Evolutionary conservation across 805 yeast species (phyloP), one percentile per base, ranked within the genome.

Genomic region (Pichia sporocuriosa): DNA sequence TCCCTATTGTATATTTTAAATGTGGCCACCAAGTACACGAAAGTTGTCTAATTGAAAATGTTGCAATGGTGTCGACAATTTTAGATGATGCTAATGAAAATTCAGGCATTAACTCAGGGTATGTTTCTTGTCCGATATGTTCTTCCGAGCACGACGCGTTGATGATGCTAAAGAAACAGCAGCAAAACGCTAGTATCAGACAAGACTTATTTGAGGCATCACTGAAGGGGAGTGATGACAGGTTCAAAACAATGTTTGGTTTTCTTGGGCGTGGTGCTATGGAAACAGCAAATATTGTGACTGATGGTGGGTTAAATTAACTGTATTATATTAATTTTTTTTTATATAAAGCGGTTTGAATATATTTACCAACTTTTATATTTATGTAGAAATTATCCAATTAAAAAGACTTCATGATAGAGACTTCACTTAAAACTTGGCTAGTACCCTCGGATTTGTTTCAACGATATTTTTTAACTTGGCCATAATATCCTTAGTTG

Each of bases 21-120:
- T 93, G 98, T 64, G 71, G 72, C 24, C 98, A 93, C 55, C 77
- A 93, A 3, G 88, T 77, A 56, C 97, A 93, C 56, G 84, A 82
- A 51, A 68, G 82, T 33, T 93, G 98, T 56, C 61, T 59, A 5
- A 36, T 44, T 9, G 41, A 47, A 9, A 42, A 27, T 21, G 19
- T 29, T 7, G 39, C 19, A 40, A 60, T 44, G 61, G 58, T 17
- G 9, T 6, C 33, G 22, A 25, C 19, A 12, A n/a, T 21, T 15
- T 10, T 13, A 6, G 22, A 5, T 19, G 32, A 34, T 13, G 35
- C 16, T 30, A 31, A 13, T 6, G 43, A 35, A 31, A 19, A 61
- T 57, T 32, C n/a, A n/a, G n/a, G n/a, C n/a, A n/a, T n/a, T n/a
- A n/a, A n/a, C n/a, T n/a, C n/a, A n/a, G n/a, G n/a, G n/a, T n/a